A percentile compares a stretch with the other conserved stretches of the same genome.
These are phyloP conservation scores for Phytopythium mirpurense DNA, from an alignment of 352 stramenopile species.

Conservation along the genomic window DNA sequence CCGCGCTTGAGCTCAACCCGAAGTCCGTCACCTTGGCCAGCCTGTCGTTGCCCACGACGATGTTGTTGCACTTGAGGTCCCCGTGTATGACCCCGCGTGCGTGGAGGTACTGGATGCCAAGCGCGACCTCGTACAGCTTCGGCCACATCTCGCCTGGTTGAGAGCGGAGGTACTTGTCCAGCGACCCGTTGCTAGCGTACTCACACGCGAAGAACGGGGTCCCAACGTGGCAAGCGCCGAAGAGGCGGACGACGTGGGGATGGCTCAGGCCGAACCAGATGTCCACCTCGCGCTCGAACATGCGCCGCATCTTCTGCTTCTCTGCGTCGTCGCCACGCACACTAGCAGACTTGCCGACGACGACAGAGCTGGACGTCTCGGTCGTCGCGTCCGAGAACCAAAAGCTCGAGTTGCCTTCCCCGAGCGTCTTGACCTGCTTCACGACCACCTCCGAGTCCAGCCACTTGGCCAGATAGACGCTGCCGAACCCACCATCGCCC, in stretches of 20 bases:
- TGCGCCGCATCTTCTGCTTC: conserved; percentile 1
- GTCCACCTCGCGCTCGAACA: conserved; percentile 14
- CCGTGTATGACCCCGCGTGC: conserved; percentile 5
- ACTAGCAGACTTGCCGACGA: not conserved
- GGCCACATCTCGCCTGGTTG: not conserved
- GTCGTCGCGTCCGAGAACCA: not conserved
- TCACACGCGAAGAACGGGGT: conserved; percentile 17
- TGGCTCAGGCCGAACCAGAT: conserved; percentile 18
- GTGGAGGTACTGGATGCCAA: conserved; percentile 3
- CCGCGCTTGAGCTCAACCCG: not conserved
- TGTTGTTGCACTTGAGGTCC: conserved; percentile 5
- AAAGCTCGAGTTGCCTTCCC: not conserved
- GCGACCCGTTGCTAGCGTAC: conserved; percentile 8
- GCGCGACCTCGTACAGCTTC: not conserved
- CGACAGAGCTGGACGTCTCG: not conserved
- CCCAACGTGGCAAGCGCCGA: conserved; percentile 13
- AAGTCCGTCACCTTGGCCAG: conserved; percentile 1
- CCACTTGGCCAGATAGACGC: conserved; percentile 2
- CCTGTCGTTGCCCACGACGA: not conserved
- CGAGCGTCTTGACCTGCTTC: not conserved
- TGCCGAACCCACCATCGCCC: conserved; percentile 2
- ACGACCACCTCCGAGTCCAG: conserved; percentile 14
- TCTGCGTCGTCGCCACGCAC: not conserved
- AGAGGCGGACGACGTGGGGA: conserved; percentile 14
- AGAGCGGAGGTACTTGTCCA: conserved; percentile 10